A percentile compares a stretch with the other conserved stretches of the same genome.
phyloP scores from a whole-genome alignment of 805 yeast genomes.

The Candida nanaspora region DNA sequence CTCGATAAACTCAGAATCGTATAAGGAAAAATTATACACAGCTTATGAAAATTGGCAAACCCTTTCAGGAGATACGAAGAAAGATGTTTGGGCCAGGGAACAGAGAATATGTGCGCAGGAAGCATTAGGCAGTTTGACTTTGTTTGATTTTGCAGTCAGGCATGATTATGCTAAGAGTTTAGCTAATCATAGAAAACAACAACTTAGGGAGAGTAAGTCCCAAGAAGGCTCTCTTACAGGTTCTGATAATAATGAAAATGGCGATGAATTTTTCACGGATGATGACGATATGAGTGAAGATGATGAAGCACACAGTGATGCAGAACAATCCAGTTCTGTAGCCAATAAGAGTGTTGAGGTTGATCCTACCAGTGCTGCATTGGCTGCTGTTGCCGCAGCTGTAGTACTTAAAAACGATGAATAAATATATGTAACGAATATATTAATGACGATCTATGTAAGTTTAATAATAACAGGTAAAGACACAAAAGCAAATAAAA shows the following conservation, averaged over 20 bases:
- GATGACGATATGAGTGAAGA: constrained; percentile 2
- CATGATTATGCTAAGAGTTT: constrained; percentile 31
- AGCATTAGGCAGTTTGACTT: constrained; percentile 30
- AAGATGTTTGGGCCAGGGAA: constrained; percentile 38
- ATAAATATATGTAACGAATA: too few species aligned
- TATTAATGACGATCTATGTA: too few species aligned
- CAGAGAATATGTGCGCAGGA: constrained; percentile 37
- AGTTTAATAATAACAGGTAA: too few species aligned
- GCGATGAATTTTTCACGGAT: not conserved
- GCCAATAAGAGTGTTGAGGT: constrained; percentile 2
- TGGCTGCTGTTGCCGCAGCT: constrained; percentile 27
- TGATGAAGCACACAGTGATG: not conserved
- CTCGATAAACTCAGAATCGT: constrained; percentile 6
- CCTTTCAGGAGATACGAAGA: constrained; percentile 25
- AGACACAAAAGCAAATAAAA: too few species aligned
- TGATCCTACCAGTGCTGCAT: constrained; percentile 17
- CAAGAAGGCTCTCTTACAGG: not conserved
- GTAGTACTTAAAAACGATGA: constrained; percentile 10
- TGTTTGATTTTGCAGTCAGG: constrained; percentile 36
- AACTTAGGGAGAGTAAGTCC: constrained; percentile 1
- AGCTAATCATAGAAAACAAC: constrained; percentile 12
- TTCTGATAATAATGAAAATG: not conserved
- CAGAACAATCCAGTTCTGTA: not conserved
- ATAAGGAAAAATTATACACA: constrained; percentile 31
- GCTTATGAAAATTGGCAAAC: constrained; percentile 41